Evolutionary conservation across 2,329 filamentous ascomycete genomes (phyloP), one percentile per base, ranked within the genome.

Genomic region (Aspergillus amoenus): DNA sequence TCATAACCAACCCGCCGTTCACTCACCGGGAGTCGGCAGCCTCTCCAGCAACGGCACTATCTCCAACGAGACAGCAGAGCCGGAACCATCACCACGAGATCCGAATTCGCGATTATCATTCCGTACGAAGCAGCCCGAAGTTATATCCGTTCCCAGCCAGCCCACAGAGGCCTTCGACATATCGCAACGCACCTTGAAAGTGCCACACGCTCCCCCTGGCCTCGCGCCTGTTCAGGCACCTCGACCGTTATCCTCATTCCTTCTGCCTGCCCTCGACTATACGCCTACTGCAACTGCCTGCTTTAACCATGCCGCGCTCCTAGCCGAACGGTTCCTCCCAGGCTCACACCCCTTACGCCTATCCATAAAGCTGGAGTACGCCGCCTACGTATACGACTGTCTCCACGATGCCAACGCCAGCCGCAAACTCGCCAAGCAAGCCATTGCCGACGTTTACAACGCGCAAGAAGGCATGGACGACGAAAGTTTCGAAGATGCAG

Each of bases 371-470:
- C 88, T 96, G 1, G 94, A 99, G 73, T 95, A 95, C 71, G 86
- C 90, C 13, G 93, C 93, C 0, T 99, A 97, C 71, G 79, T 97
- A 1, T 97, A 93, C 79, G 94, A 97, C 70, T 97, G 93, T 68
- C 82, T 91, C 2, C 91, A 94, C 70, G 92, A 97, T 66, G 81
- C 84, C 46, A 87, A 93, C 21, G 85, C 81, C 37, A 92, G 91
- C 51, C 84, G 93, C 32, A 83, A 84, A 53, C 75, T 97, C 13
- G 93, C 94, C 11, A 88, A 90, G 67, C 83, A 87, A 39, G 91
- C 93, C 3, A 94, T 97, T 59, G 84, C 89, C 42, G 91, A 96
- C 66, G 93, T 97, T 1, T 97, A 97, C 70, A 89, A 92, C 56
- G 91, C 92, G 1, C 87, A 89, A 52, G 93, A 97, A 73, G 91